Evolutionary conservation across 31 red algal genomes (phyloP).

Genomic region (Odonthalia washingtoniensis): DNA sequence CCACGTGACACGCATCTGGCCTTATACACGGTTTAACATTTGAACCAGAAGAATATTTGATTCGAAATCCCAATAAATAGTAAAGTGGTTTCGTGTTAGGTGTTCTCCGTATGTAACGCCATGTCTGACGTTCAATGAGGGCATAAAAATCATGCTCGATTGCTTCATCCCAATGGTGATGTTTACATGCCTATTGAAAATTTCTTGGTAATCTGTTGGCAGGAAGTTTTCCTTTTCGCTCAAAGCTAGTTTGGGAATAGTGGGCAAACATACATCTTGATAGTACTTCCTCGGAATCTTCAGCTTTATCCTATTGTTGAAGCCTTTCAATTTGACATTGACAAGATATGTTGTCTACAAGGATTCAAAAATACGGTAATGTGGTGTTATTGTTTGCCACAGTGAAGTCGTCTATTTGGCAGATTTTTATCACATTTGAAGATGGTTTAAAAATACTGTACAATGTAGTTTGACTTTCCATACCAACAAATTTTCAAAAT

Average conservation of each 20-base stretch:
- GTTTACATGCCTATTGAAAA: slow-evolving; percentile 16
- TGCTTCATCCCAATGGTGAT: slow-evolving; percentile 22
- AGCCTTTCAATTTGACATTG: background rate
- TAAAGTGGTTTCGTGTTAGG: slow-evolving; percentile 17
- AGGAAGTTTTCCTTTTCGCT: background rate
- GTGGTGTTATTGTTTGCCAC: background rate
- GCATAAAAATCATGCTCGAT: slow-evolving; percentile 52
- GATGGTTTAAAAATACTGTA: slow-evolving; percentile 18
- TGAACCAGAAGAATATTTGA: background rate
- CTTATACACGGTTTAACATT: background rate
- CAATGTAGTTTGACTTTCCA: slow-evolving; percentile 12
- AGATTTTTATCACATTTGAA: slow-evolving; percentile 39
- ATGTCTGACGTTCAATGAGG: slow-evolving; percentile 5
- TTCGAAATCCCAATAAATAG: slow-evolving; percentile 24
- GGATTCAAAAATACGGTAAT: slow-evolving; percentile 6
- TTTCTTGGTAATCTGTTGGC: background rate
- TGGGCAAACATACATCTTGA: background rate
- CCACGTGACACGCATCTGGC: slow-evolving; percentile 14
- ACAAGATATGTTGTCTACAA: slow-evolving; percentile 10
- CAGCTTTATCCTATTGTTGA: slow-evolving; percentile 39
- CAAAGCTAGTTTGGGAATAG: background rate
- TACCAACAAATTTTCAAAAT: slow-evolving; percentile 20
- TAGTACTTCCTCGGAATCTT: background rate
- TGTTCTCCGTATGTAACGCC: background rate
- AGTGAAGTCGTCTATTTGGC: background rate